Conservation (phyloP, 2,329 filamentous ascomycete genomes). For the Colletotrichum sp. region DNA sequence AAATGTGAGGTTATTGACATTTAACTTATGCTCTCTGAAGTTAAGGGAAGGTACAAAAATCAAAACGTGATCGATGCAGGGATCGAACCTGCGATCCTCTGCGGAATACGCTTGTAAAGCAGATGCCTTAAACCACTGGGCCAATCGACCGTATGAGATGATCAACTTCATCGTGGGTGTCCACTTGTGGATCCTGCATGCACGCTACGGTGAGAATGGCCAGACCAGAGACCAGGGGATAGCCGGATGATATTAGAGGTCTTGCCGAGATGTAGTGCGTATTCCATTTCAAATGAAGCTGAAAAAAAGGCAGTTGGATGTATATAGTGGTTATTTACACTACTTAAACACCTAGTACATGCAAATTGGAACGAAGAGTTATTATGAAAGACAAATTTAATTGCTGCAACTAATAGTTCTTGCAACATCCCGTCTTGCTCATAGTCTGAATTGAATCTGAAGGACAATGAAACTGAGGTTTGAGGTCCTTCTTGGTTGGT, state of each 20-base stretch:
- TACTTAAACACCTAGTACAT: neutral
- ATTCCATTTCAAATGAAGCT: accelerated
- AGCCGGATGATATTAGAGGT: neutral
- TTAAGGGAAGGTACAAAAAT: neutral
- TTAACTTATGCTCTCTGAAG: neutral
- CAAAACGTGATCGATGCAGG: slow-evolving; percentile 41
- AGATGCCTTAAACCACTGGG: slow-evolving; percentile 44
- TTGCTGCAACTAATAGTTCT: accelerated
- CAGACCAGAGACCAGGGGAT: neutral
- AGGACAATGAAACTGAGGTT: neutral
- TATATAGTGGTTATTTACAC: neutral
- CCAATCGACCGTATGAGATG: slow-evolving; percentile 35
- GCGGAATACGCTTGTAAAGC: slow-evolving; percentile 38
- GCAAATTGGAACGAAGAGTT: neutral
- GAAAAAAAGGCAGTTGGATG: too few relatives aligned
- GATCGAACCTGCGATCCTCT: slow-evolving; percentile 50
- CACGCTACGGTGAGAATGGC: neutral
- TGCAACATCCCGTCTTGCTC: accelerated
- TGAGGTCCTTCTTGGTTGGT: neutral
- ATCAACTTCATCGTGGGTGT: accelerated
- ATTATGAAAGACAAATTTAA: neutral
- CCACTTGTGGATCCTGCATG: neutral
- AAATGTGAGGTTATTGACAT: neutral
- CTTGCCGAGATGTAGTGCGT: neutral
- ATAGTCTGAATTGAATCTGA: neutral